phyloP scores from a whole-genome alignment of 2,329 filamentous ascomycete species.

The Fusarium burgessii region DNA sequence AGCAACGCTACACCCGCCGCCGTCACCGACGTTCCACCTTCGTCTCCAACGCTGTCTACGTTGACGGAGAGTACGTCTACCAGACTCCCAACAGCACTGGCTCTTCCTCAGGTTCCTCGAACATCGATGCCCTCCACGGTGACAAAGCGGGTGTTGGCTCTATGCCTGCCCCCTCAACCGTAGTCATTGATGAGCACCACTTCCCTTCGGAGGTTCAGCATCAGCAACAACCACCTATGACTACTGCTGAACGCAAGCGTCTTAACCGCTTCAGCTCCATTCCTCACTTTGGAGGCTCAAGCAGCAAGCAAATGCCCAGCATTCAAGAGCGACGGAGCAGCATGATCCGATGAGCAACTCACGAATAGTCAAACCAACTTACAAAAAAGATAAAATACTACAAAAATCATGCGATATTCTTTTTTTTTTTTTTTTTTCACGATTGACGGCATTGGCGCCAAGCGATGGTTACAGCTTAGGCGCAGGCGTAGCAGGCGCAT shows the following conservation, averaged over 20 bases:
- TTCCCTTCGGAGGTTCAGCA: constrained; percentile 35
- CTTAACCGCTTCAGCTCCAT: constrained; percentile 68
- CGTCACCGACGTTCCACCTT: constrained; percentile 89
- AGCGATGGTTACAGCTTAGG: constrained; percentile 25
- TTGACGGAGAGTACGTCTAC: constrained; percentile 96
- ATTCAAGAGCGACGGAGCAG: constrained; percentile 58
- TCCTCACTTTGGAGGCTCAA: constrained; percentile 62
- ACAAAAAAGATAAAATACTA: constrained; percentile 26
- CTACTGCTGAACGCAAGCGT: constrained; percentile 58
- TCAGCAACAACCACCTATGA: constrained; percentile 27
- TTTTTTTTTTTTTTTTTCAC: constrained; percentile 18
- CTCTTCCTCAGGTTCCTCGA: constrained; percentile 62
- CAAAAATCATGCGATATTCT: constrained; percentile 27
- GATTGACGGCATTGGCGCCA: constrained; percentile 45
- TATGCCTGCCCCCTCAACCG: constrained; percentile 38
- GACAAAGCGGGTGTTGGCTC: constrained; percentile 46
- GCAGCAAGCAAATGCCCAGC: constrained; percentile 51
- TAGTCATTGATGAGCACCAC: constrained; percentile 44
- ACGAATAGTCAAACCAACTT: constrained; percentile 16
- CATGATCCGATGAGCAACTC: constrained; percentile 51
- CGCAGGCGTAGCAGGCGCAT: constrained; percentile 37
- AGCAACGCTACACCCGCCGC: constrained; percentile 93
- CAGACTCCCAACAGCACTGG: constrained; percentile 70
- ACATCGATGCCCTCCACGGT: constrained; percentile 54
- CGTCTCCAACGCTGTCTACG: constrained; percentile 88